Conservation (phyloP, 2,329 filamentous ascomycete genomes). For the Cercospora sp. region DNA sequence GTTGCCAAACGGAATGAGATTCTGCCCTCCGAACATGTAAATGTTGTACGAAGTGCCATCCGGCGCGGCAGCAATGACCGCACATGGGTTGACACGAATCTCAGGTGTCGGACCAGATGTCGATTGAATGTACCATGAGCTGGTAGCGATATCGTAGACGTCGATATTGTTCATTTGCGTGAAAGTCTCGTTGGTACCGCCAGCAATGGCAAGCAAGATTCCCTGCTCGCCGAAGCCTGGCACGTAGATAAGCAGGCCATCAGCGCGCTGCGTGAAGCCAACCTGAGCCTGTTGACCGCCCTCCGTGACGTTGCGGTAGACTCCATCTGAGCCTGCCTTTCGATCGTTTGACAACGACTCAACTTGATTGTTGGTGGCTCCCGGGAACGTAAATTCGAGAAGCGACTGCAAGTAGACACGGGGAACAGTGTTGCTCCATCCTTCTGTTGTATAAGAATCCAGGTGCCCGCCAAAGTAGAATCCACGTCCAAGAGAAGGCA, state of each 20-base stretch:
- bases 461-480: conserved; percentile 80
- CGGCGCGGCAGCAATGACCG: conserved; percentile 65
- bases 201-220: conserved; percentile 74
- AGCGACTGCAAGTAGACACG: conserved; percentile 72
- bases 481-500: conserved; percentile 67
- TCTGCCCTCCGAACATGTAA: conserved; percentile 77
- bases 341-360: conserved; percentile 54
- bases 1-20: conserved; percentile 61
- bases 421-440: conserved; percentile 65
- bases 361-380: conserved; percentile 64
- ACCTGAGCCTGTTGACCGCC: conserved; percentile 66
- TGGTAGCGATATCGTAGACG: conserved; percentile 72
- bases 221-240: conserved; percentile 75
- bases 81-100: conserved; percentile 65
- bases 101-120: conserved; percentile 62
- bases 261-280: conserved; percentile 71
- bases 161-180: conserved; percentile 66
- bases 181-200: conserved; percentile 68
- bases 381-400: conserved; percentile 74
- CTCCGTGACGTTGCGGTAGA: conserved; percentile 72
- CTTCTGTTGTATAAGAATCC: conserved; percentile 62
- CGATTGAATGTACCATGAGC: conserved; percentile 72
- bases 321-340: conserved; percentile 61
- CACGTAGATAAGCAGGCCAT: conserved; percentile 71
- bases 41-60: conserved; percentile 72